A percentile compares a stretch with the other conserved stretches of the same genome.
phyloP scores from a whole-genome alignment of 1,139 yeast genomes.

The Scheffersomyces segobiensis region DNA sequence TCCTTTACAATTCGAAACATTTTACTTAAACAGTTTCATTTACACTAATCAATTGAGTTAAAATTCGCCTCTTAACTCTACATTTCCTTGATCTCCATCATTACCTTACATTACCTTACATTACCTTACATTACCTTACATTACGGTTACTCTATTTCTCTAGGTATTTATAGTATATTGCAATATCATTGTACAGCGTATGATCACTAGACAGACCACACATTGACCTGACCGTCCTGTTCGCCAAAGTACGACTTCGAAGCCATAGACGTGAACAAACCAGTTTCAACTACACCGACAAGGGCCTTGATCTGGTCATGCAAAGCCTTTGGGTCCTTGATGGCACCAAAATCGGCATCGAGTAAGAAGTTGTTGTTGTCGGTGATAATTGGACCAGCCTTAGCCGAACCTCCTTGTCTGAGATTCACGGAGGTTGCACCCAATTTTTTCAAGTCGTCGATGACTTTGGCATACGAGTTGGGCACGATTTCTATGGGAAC shows the following conservation, averaged over 20 bases:
- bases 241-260: slow-evolving; percentile 87
- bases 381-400: slow-evolving; percentile 98
- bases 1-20: neutral
- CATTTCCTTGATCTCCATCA: neutral
- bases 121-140: neutral
- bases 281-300: slow-evolving; percentile 97
- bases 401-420: slow-evolving; percentile 86
- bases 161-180: slow-evolving; percentile 1
- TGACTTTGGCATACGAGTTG: slow-evolving; percentile 77
- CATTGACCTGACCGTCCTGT: slow-evolving; percentile 61
- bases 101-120: neutral
- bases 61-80: neutral
- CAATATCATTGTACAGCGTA: slow-evolving; percentile 3
- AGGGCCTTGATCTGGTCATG: slow-evolving; percentile 68
- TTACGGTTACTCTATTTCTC: slow-evolving; percentile 1
- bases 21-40: neutral
- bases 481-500: slow-evolving; percentile 97
- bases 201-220: slow-evolving; percentile 12
- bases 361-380: slow-evolving; percentile 93
- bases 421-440: slow-evolving; percentile 69
- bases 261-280: slow-evolving; percentile 75
- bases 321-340: slow-evolving; percentile 58
- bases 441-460: slow-evolving; percentile 56
- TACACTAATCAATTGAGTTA: no score
- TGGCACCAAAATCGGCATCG: slow-evolving; percentile 90